Conservation (phyloP, 768 basidiomycete species). For the Panaeolus papilionaceus region DNA sequence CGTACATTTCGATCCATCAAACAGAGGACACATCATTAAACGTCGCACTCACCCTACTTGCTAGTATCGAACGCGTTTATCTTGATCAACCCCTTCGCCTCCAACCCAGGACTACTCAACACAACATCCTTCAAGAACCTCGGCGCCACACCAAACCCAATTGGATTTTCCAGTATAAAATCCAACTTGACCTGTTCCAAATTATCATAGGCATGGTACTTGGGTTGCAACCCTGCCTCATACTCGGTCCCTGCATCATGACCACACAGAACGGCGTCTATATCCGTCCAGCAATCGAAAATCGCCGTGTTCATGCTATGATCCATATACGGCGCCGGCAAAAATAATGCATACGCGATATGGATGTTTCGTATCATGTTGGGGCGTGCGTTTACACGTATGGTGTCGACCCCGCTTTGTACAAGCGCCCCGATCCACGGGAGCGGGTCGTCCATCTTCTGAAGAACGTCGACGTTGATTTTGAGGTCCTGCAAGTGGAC, state of each 20-base stretch:
- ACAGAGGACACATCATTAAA: neutral
- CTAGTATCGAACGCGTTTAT: slow-evolving; percentile 37
- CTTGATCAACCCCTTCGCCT: slow-evolving; percentile 26
- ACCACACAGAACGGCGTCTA: slow-evolving; percentile 32
- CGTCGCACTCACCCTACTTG: slow-evolving; percentile 20
- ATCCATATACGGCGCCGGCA: slow-evolving; percentile 39
- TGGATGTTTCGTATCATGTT: slow-evolving; percentile 24
- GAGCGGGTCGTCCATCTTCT: slow-evolving; percentile 35
- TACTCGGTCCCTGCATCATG: slow-evolving; percentile 14
- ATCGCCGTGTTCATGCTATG: slow-evolving; percentile 31
- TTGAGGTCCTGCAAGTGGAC: slow-evolving; percentile 29
- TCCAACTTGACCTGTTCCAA: slow-evolving; percentile 33
- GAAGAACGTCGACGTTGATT: slow-evolving; percentile 35
- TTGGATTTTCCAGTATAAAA: slow-evolving; percentile 37
- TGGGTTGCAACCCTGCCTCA: neutral
- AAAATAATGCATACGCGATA: slow-evolving; percentile 34
- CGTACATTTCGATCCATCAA: too few relatives aligned
- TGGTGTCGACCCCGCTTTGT: slow-evolving; percentile 27
- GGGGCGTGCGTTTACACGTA: slow-evolving; percentile 21
- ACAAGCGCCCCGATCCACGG: slow-evolving; percentile 34
- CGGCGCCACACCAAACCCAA: slow-evolving; percentile 36
- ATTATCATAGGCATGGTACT: slow-evolving; percentile 26
- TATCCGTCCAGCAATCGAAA: slow-evolving; percentile 33
- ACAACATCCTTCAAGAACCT: slow-evolving; percentile 36
- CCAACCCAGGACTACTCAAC: slow-evolving; percentile 34